These are phyloP conservation scores for Boletus vinaceobasis DNA, from an alignment of 768 basidiomycete species.

Conservation along the genomic window DNA sequence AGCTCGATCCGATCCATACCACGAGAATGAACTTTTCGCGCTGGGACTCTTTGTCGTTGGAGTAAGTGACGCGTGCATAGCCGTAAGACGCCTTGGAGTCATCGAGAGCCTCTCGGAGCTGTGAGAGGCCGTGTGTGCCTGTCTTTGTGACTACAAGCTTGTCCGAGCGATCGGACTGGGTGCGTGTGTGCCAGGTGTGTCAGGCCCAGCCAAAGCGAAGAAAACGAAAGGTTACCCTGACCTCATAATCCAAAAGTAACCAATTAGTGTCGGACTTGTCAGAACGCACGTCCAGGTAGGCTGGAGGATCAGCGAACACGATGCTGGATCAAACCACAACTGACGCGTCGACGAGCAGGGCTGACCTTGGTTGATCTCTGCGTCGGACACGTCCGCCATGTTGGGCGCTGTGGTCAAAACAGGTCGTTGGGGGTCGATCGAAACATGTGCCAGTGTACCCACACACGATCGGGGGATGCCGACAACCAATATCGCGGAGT, in stretches of 20 bases:
- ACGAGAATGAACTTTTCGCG: slow-evolving; percentile 89
- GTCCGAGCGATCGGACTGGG: slow-evolving; percentile 72
- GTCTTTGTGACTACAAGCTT: slow-evolving; percentile 74
- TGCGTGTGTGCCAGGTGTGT: slow-evolving; percentile 20
- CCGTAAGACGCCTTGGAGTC: slow-evolving; percentile 78
- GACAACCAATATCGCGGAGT: slow-evolving; percentile 20
- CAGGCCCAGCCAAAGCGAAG: slow-evolving; percentile 5
- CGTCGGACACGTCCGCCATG: slow-evolving; percentile 81
- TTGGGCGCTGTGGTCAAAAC: not conserved
- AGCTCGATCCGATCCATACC: slow-evolving; percentile 76
- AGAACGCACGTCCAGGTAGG: slow-evolving; percentile 82
- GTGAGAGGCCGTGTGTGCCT: slow-evolving; percentile 74
- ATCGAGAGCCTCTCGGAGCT: slow-evolving; percentile 69
- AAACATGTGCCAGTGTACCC: not conserved
- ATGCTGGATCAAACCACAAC: slow-evolving; percentile 14
- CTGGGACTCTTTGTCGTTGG: slow-evolving; percentile 81
- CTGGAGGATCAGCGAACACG: slow-evolving; percentile 36
- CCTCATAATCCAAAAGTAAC: slow-evolving; percentile 88
- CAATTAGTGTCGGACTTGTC: slow-evolving; percentile 88
- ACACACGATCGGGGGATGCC: slow-evolving; percentile 21
- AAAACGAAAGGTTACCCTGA: slow-evolving; percentile 25
- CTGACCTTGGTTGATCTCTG: slow-evolving; percentile 70
- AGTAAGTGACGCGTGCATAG: slow-evolving; percentile 79
- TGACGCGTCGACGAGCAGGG: slow-evolving; percentile 1
- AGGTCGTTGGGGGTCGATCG: not conserved